Base-by-base conservation (phyloP, 2,329 filamentous ascomycete genomes). In the Claviceps humidiphila region DNA sequence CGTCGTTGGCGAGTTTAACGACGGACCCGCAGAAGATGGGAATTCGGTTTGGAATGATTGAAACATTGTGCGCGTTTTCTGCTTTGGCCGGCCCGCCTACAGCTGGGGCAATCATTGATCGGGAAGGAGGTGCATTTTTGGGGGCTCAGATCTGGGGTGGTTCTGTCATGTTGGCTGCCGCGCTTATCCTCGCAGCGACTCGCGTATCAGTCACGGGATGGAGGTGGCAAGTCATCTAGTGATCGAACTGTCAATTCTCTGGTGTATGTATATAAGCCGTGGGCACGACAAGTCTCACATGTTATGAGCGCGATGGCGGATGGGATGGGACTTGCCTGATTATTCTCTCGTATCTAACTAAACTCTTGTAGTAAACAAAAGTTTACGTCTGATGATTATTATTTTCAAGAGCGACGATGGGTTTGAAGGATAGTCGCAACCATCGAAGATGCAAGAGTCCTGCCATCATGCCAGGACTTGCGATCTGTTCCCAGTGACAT, bases 71-170 rank as follows among this genome's bases (percentile, higher is more conserved):
- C 5, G 67, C 66, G 1, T 69, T 74, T 52, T 71, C 71, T 2
- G 67, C 68, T 7, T 60, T 75, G 17, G 70, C 71, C 3, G 72
- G 72, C 0, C 69, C 71, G 20, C 71, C 71, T 3, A 70, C 67
- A 2, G 70, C 70, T 0, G 71, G 72, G 4, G 70, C 69, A 14
- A 72, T 74, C 54, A 71, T 74, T 47, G 71, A 73, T 50, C 56
- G 54, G 49, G 64, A 65, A 8, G 62, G 63, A 2, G 71, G 72
- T 0, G 54, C 59, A 14, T 75, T 71, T 55, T 51, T 68, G 14
- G 69, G 68, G 58, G 71, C 73, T 2, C 73, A 76, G 60, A 56
- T 75, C 40, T 76, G 73, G 73, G 71, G 66, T 1, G 73, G 71
- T 1, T 59, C 60, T 7, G 68, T 74, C 9, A 66, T 72, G 52